Evolutionary conservation across 768 basidiomycete genomes (phyloP).

Genomic region (Tylopilus rubrobrunneus): DNA sequence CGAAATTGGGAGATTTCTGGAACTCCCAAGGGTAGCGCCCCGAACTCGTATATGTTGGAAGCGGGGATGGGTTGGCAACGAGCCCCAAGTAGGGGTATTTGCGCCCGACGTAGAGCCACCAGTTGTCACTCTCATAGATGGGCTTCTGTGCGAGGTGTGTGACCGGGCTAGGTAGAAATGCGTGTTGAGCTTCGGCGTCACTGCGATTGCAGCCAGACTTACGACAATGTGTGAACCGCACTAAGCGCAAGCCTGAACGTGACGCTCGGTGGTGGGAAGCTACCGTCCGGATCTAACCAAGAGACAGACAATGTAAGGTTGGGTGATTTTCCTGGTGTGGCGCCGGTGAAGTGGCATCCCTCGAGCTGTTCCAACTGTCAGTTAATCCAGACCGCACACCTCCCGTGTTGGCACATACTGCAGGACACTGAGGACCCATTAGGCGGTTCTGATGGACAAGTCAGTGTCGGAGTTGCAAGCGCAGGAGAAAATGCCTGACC

Average conservation of each 20-base stretch:
- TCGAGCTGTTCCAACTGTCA: neutral
- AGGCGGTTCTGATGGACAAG: neutral
- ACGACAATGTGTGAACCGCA: neutral
- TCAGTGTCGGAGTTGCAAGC: neutral
- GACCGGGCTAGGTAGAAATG: neutral
- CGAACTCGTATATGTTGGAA: neutral
- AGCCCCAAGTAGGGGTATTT: neutral
- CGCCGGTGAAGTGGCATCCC: conserved; percentile 1
- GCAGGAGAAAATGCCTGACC: neutral
- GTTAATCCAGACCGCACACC: neutral
- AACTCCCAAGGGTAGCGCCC: neutral
- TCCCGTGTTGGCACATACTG: neutral
- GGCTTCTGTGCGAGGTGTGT: neutral
- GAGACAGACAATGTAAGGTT: neutral
- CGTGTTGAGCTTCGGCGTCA: no score
- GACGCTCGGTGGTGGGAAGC: neutral
- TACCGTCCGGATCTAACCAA: neutral
- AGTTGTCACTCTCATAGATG: neutral
- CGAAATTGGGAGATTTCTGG: neutral
- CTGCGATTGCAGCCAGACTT: neutral
- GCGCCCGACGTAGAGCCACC: neutral
- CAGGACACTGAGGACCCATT: neutral
- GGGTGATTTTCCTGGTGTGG: neutral
- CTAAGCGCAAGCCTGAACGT: neutral
- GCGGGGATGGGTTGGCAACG: neutral